Base-by-base conservation (phyloP, 2,329 filamentous ascomycete genomes). In the Phoma sp. region DNA sequence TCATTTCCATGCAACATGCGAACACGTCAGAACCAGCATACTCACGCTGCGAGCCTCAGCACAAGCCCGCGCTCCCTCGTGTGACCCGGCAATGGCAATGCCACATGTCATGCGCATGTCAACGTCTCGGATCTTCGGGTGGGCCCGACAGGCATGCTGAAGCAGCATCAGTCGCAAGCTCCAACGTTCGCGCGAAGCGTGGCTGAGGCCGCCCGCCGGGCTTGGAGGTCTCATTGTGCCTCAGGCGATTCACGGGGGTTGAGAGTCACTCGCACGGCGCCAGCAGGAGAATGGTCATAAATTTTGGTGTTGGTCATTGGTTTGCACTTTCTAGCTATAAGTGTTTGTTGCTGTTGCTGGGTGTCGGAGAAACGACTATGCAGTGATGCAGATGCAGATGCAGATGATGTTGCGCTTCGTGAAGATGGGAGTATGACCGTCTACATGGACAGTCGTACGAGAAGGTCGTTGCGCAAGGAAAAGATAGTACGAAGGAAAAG, bases 131-230 rank as follows among this genome's bases (percentile, higher is more conserved):
- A 18, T 2, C 2, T 18, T 18, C 18, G 18, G 18, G 18, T 18
- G 18, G 18, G 18, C 37, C 30, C 27, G 37, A 50, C 36, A 35
- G 22, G 30, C 32, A 37, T 37, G 46, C 36, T 55, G 52, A 55
- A 38, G 47, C 52, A 50, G 37, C 25, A 50, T 30, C 14, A 37
- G 52, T 50, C 27, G 27, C 46, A 47, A 37, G 18, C 41, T 4
- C 25, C 36, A 50, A 50, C 41, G 25, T 50, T 46, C 18, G 18
- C 18, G 18, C 18, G 18, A 42, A 25, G 46, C 46, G n/a, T 27
- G 46, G 41, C 41, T 50, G 52, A 55, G 52, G 52, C 46, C 18
- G 46, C 38, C 52, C 23, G 13, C 37, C 23, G 50, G 52, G 41
- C 52, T 50, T 55, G 46, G 52, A 11, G 32, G 10, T 8, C 7